phyloP scores from a whole-genome alignment of 2,329 filamentous ascomycete genomes.

The Xylariaceae sp. region DNA sequence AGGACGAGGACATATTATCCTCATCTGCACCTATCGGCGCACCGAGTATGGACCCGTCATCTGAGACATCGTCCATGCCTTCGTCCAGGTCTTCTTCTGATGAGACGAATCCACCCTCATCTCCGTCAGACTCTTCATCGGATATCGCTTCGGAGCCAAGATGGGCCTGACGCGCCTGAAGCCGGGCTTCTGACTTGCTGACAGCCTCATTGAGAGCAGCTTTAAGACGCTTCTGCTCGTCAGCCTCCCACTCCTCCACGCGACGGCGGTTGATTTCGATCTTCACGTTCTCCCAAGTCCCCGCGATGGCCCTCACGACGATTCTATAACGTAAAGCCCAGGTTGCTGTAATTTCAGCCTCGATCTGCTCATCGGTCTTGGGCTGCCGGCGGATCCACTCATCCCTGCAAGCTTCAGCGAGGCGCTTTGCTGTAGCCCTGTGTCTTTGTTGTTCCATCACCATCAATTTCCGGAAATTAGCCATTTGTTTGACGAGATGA shows the following conservation, averaged over 20 bases:
- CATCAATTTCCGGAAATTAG: constrained; percentile 78
- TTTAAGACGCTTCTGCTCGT: constrained; percentile 60
- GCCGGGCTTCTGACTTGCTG: constrained; percentile 64
- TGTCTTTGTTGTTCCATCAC: constrained; percentile 75
- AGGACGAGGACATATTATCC: constrained; percentile 60
- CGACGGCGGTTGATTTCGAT: constrained; percentile 57
- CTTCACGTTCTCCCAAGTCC: constrained; percentile 62
- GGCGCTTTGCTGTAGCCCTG: constrained; percentile 67
- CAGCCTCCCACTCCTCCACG: constrained; percentile 59
- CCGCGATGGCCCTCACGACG: constrained; percentile 54
- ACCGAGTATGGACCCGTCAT: constrained; percentile 31
- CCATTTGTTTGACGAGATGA: constrained; percentile 73
- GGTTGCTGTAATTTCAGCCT: constrained; percentile 68
- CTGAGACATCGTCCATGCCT: constrained; percentile 36
- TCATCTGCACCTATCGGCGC: constrained; percentile 36
- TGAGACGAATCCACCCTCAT: constrained; percentile 37
- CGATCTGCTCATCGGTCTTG: constrained; percentile 74
- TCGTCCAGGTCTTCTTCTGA: constrained; percentile 45
- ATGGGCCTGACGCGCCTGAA: constrained; percentile 56
- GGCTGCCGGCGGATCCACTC: constrained; percentile 71
- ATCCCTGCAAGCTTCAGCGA: constrained; percentile 74
- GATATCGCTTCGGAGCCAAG: constrained; percentile 47
- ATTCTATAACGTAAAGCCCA: constrained; percentile 67
- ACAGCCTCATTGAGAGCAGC: constrained; percentile 71
- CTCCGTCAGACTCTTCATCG: constrained; percentile 36